Percentiles rank a stretch among this genome's conserved stretches.
Evolutionary conservation across 2,329 filamentous ascomycete species (phyloP).

Genomic region (Cladosporium oxysporum): DNA sequence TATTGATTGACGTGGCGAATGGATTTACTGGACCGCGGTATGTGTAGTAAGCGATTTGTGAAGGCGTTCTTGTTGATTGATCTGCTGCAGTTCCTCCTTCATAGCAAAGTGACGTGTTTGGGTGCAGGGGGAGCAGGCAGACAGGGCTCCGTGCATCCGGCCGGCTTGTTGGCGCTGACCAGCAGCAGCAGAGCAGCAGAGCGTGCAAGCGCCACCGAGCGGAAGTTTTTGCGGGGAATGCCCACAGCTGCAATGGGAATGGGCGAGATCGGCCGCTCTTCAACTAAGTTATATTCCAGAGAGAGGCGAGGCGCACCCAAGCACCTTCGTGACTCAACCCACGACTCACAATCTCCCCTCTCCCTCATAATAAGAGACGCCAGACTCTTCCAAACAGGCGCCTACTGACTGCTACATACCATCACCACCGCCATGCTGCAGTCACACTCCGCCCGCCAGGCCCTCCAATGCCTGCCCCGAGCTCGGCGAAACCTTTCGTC

Average conservation of each 20-base stretch:
- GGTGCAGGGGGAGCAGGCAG: background rate
- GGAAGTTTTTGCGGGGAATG: background rate
- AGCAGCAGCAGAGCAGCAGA: background rate
- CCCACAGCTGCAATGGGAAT: background rate
- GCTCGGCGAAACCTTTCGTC: conserved; percentile 47
- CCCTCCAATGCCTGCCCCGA: conserved; percentile 41
- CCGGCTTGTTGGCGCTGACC: background rate
- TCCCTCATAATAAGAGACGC: conserved; percentile 2
- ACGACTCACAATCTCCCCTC: conserved; percentile 1
- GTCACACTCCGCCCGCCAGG: conserved; percentile 38
- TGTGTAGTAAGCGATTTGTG: background rate
- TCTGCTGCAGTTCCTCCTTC: background rate
- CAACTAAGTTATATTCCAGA: conserved; percentile 2
- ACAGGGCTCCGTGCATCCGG: background rate
- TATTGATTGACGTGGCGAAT: background rate
- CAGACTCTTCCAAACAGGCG: conserved; percentile 12
- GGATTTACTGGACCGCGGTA: background rate
- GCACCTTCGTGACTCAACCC: conserved; percentile 11
- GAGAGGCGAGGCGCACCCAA: background rate
- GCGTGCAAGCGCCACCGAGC: background rate
- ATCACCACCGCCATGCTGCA: conserved; percentile 32
- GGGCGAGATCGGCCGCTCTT: conserved; percentile 8
- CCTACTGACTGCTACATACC: conserved; percentile 7
- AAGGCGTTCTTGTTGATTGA: background rate
- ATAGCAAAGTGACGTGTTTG: background rate